Conservation (phyloP, 495 filamentous ascomycete species). For the Penicillium tannophilum region DNA sequence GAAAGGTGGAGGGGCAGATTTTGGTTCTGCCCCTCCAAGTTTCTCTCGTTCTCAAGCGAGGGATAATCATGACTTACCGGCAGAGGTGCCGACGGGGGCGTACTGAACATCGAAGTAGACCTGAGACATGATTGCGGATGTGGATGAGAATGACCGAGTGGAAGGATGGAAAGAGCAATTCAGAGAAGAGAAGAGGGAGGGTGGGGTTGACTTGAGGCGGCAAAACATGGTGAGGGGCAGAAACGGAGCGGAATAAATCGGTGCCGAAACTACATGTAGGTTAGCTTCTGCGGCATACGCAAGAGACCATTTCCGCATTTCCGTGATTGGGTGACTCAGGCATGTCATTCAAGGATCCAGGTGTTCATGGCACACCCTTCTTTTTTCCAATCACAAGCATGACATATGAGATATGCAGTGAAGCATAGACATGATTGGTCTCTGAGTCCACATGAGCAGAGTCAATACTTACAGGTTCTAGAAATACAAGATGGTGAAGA, state of each 20-base stretch:
- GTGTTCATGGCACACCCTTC: neutral
- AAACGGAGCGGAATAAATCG: slow-evolving; percentile 37
- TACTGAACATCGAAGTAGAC: slow-evolving; percentile 67
- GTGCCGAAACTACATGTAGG: slow-evolving; percentile 28
- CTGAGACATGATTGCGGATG: slow-evolving; percentile 66
- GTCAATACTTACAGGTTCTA: slow-evolving; percentile 24
- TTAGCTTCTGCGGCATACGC: slow-evolving; percentile 28
- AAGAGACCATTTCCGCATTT: slow-evolving; percentile 25
- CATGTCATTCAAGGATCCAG: neutral
- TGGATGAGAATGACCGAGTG: slow-evolving; percentile 63
- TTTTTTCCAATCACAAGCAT: neutral
- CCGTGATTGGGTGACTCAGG: slow-evolving; percentile 10
- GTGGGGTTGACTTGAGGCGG: slow-evolving; percentile 54
- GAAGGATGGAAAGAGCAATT: slow-evolving; percentile 47
- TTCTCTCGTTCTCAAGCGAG: neutral
- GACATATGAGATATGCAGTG: neutral
- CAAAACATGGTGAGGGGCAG: slow-evolving; percentile 54
- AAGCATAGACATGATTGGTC: neutral
- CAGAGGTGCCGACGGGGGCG: slow-evolving; percentile 56
- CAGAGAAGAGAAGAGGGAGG: slow-evolving; percentile 51
- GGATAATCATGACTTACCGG: slow-evolving; percentile 56
- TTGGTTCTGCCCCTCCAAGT: slow-evolving; percentile 17
- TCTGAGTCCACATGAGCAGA: neutral
- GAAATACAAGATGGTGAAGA: slow-evolving; percentile 18
- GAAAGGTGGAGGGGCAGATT: slow-evolving; percentile 16